Conservation (phyloP, 495 filamentous ascomycete genomes). For the Hyaloscypha hepaticicola region DNA sequence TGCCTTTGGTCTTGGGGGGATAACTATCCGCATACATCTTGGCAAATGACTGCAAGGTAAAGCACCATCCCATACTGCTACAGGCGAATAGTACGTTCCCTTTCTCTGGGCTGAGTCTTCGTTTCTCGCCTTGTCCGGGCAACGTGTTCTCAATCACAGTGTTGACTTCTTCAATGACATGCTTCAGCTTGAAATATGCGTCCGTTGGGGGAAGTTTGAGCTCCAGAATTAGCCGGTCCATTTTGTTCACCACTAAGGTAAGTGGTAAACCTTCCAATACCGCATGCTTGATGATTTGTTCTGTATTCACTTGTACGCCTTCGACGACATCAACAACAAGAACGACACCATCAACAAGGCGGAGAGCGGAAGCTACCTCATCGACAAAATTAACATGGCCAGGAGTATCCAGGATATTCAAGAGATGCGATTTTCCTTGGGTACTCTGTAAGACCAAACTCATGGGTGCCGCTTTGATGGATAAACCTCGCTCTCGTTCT, state of each 20-base stretch:
- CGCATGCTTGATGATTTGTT: slow-evolving; percentile 94
- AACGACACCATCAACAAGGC: slow-evolving; percentile 87
- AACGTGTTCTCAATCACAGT: slow-evolving; percentile 86
- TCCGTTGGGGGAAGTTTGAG: slow-evolving; percentile 92
- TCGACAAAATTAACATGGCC: slow-evolving; percentile 98
- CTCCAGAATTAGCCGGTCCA: slow-evolving; percentile 93
- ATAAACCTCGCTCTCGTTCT: slow-evolving; percentile 87
- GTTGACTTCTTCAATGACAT: slow-evolving; percentile 97
- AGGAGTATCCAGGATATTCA: slow-evolving; percentile 95
- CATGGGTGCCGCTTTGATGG: slow-evolving; percentile 93
- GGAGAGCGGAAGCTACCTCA: slow-evolving; percentile 84
- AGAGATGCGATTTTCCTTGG: slow-evolving; percentile 90
- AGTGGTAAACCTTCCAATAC: slow-evolving; percentile 87
- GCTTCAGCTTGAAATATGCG: slow-evolving; percentile 97
- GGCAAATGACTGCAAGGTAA: slow-evolving; percentile 88
- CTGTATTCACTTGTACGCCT: slow-evolving; percentile 93
- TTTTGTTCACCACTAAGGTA: slow-evolving; percentile 91
- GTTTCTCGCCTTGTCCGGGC: slow-evolving; percentile 76
- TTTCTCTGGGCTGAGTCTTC: slow-evolving; percentile 89
- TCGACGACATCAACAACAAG: slow-evolving; percentile 97
- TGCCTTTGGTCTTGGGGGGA: slow-evolving; percentile 27
- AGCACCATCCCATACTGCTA: slow-evolving; percentile 92
- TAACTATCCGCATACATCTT: slow-evolving; percentile 94
- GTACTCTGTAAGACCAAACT: slow-evolving; percentile 84
- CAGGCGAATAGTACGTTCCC: slow-evolving; percentile 96